These are phyloP conservation scores for Colletotrichum agaves DNA, from an alignment of 2,329 filamentous ascomycete species.

Conservation along the genomic window DNA sequence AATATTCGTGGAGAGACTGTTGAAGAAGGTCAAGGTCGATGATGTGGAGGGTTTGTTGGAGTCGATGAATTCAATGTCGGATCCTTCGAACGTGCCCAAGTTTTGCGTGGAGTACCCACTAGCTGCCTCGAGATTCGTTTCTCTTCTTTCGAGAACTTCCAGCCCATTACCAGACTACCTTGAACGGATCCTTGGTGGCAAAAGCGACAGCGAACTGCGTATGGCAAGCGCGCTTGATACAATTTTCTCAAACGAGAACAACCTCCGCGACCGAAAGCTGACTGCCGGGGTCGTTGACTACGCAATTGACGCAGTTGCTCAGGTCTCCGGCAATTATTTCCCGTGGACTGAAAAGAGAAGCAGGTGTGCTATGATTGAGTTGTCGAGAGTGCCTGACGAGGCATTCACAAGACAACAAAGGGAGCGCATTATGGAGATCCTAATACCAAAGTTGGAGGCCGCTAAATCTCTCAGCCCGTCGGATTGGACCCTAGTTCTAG, in stretches of 20 bases:
- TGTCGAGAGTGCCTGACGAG: conserved; percentile 51
- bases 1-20: conserved; percentile 47
- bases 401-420: conserved; percentile 55
- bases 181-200: conserved; percentile 4
- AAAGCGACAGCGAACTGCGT: conserved; percentile 3
- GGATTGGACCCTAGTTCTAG: conserved; percentile 53
- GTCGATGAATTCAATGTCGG: background rate
- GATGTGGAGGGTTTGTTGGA: conserved; percentile 8
- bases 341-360: conserved; percentile 29
- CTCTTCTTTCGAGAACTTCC: conserved; percentile 23
- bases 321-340: conserved; percentile 21
- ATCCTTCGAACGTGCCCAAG: conserved; percentile 11
- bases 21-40: conserved; percentile 27
- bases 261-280: conserved; percentile 49
- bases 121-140: conserved; percentile 28
- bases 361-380: conserved; percentile 22
- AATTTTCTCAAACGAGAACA: conserved; percentile 51
- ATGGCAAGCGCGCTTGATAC: conserved; percentile 44
- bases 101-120: conserved; percentile 30
- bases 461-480: conserved; percentile 43
- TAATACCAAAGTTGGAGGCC: conserved; percentile 43
- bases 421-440: conserved; percentile 53
- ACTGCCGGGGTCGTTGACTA: conserved; percentile 47
- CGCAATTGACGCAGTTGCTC: conserved; percentile 44
- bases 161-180: conserved; percentile 28